Evolutionary conservation across 805 yeast genomes (phyloP), one percentile per base, ranked within the genome.

Genomic region (Kuraishia molischiana): DNA sequence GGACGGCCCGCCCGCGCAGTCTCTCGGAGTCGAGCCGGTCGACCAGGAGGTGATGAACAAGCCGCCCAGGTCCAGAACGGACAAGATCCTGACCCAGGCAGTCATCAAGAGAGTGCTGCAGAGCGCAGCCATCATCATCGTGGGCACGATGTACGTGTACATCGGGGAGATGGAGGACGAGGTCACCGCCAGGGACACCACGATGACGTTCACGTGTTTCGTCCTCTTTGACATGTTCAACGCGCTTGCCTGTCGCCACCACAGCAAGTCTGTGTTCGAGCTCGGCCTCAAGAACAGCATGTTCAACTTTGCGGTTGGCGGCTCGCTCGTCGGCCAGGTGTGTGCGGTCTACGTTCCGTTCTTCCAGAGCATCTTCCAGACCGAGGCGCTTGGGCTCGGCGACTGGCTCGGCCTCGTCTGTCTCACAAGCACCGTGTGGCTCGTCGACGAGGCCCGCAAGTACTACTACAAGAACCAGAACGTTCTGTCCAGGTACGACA

Each of bases 1-100:
- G 98, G 98, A 90, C 63, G 98, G 98, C 1, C 98, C 98, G 9
- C 98, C 98, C 3, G 97, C 97, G 2, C 98, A 90, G 63, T 84
- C 95, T 0, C 66, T 90, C 32, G 98, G 98, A 41, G 97, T 92
- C 24, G 98, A 90, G 61, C 95, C 96, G 1, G 97, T 90, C 11
- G 97, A 90, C 53, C 87, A 83, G 44, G 95, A 83, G 56, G 95
- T 90, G 29, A 89, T 90, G 97, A 77, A 73, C 44, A 84, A 82
- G 54, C 97, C 97, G n/a, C 98, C 98, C 38, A 78, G 99, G 61
- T 72, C 77, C 37, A 78, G 97, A 55, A 68, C 74, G 40, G 97
- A 90, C 44, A 79, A 79, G 51, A 92, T 92, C 40, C 64, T 92
- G 47, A 86, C 97, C 2, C 53, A 56, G 11, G 64, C 66, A 8